Percentiles rank a stretch among this genome's conserved stretches.
Conservation (phyloP, 2,329 filamentous ascomycete species). For the Venturia carpophila region DNA sequence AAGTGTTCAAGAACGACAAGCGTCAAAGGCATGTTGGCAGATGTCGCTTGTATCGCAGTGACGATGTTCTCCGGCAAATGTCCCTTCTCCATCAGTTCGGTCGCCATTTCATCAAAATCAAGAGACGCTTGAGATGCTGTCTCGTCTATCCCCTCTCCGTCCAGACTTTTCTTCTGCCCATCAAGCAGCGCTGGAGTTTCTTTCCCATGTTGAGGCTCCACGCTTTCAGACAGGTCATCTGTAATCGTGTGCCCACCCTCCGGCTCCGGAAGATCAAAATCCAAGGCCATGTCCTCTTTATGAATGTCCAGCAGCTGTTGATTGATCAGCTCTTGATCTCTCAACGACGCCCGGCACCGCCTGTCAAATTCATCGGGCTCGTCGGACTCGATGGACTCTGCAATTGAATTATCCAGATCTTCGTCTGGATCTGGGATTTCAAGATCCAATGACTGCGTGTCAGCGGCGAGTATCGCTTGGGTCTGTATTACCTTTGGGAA, state of each 20-base stretch:
- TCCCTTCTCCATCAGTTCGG: conserved; percentile 21
- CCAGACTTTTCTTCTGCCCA: not conserved
- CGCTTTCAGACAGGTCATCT: not conserved
- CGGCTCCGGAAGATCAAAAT: conserved; percentile 8
- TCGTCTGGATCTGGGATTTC: conserved; percentile 14
- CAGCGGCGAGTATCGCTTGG: conserved; percentile 13
- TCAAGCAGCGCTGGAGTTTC: not conserved
- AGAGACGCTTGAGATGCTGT: not conserved
- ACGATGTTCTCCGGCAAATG: conserved; percentile 30
- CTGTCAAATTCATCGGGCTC: not conserved
- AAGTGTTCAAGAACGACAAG: conserved; percentile 30
- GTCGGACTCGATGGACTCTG: not conserved
- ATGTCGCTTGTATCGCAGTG: conserved; percentile 23
- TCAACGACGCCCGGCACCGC: not conserved
- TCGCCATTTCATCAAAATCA: not conserved
- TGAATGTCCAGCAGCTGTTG: conserved; percentile 2
- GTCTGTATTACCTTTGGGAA: not conserved
- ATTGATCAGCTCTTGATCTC: conserved; percentile 14
- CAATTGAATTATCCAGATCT: not conserved
- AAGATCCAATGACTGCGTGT: conserved; percentile 10
- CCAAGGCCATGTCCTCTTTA: not conserved
- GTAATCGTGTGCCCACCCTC: not conserved
- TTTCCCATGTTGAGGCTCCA: not conserved
- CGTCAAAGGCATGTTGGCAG: conserved; percentile 33
- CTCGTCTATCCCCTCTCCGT: not conserved